These are phyloP conservation scores for Westerdykella ornata DNA, from an alignment of 2,329 filamentous ascomycete genomes.

Conservation along the genomic window DNA sequence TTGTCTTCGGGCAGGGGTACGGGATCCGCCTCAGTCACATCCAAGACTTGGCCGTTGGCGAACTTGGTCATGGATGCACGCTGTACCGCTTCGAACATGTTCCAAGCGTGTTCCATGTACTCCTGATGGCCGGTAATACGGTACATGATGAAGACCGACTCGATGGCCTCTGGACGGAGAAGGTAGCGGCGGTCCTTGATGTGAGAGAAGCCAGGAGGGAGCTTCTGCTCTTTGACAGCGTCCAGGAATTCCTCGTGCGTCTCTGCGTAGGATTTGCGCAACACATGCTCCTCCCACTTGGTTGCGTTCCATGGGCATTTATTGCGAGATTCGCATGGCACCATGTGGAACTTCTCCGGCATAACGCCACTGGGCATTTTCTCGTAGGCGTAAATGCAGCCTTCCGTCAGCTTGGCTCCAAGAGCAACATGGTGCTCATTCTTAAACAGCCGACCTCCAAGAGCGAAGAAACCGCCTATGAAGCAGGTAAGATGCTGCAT, in stretches of 20 bases:
- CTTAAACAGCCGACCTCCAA: conserved; percentile 52
- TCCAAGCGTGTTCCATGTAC: conserved; percentile 42
- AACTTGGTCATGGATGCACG: conserved; percentile 36
- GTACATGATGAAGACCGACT: conserved; percentile 55
- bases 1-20: conserved; percentile 27
- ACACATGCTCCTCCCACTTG: conserved; percentile 41
- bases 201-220: conserved; percentile 38
- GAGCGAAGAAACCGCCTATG: conserved; percentile 55
- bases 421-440: conserved; percentile 49
- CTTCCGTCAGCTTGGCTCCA: conserved; percentile 53
- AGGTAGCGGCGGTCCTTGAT: conserved; percentile 41
- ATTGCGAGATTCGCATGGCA: conserved; percentile 41
- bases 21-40: conserved; percentile 31
- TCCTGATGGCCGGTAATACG: conserved; percentile 50
- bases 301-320: conserved; percentile 51
- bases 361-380: conserved; percentile 52
- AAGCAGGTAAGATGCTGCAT: conserved; percentile 56
- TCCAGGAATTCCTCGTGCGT: conserved; percentile 11
- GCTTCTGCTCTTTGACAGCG: conserved; percentile 13
- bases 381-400: conserved; percentile 56
- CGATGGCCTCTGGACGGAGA: conserved; percentile 52
- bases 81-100: conserved; percentile 43
- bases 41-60: conserved; percentile 41
- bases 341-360: conserved; percentile 51
- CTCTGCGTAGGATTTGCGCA: conserved; percentile 14